Evolutionary conservation across 2,329 filamentous ascomycete genomes (phyloP).

Genomic region (Alternaria sp.): DNA sequence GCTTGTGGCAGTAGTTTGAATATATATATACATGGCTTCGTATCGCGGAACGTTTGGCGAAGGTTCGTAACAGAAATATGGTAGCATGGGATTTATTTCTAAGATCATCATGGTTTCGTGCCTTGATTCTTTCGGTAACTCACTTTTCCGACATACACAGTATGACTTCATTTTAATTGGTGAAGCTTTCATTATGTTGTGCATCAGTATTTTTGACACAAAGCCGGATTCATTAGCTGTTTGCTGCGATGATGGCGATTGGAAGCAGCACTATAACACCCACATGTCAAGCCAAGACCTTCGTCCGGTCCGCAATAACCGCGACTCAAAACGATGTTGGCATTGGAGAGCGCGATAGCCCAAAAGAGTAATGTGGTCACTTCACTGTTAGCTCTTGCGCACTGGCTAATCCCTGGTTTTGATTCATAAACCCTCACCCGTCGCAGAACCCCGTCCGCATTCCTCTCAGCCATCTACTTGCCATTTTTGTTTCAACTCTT

Average conservation of each 20-base stretch:
- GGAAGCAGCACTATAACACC: background rate
- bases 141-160: too few relatives aligned
- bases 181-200: background rate
- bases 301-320: background rate
- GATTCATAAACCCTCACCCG: background rate
- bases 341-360: background rate
- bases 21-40: background rate
- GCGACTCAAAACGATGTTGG: background rate
- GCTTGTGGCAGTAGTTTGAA: conserved; percentile 26
- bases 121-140: background rate
- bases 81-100: background rate
- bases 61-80: background rate
- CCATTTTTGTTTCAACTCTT: background rate
- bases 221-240: background rate
- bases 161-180: background rate
- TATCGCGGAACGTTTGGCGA: background rate
- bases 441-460: background rate
- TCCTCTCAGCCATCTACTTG: background rate
- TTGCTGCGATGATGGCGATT: background rate
- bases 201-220: background rate
- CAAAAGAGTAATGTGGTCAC: conserved; percentile 13
- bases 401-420: background rate
- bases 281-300: background rate
- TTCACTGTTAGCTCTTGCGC: background rate
- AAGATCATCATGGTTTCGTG: background rate